Percentiles rank a stretch among this genome's conserved stretches.
Evolutionary conservation across 768 basidiomycete genomes (phyloP).

Genomic region (Xerocomus brunneocitrinus): DNA sequence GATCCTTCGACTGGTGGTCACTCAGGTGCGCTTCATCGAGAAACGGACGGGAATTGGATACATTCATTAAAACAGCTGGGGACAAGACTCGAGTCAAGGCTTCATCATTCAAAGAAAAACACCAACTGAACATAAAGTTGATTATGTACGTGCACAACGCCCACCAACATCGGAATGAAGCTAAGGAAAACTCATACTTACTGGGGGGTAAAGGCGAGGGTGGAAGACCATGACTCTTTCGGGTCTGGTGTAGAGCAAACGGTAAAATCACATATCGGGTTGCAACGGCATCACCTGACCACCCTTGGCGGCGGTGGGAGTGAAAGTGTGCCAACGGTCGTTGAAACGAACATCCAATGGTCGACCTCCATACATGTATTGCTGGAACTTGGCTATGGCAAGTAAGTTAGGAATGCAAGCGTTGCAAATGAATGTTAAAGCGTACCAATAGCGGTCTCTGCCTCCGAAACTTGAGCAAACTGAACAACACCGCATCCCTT

Average conservation of each 20-base stretch:
- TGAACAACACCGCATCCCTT: slow-evolving; percentile 97
- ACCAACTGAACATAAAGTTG: not conserved
- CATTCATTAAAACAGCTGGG: too few relatives aligned
- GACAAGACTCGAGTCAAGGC: too few relatives aligned
- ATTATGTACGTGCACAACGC: not conserved
- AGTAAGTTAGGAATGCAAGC: not conserved
- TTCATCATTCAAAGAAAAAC: not conserved
- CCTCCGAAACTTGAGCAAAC: slow-evolving; percentile 81
- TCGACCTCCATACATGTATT: slow-evolving; percentile 91
- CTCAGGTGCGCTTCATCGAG: too few relatives aligned
- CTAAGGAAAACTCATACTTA: not conserved
- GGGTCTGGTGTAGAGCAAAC: not conserved
- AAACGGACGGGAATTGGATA: too few relatives aligned
- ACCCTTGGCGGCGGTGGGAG: slow-evolving; percentile 84
- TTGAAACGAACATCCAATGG: slow-evolving; percentile 92
- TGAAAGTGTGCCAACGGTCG: slow-evolving; percentile 92
- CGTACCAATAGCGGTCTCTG: slow-evolving; percentile 89
- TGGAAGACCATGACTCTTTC: not conserved
- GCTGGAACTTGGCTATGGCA: slow-evolving; percentile 79
- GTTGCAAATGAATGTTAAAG: not conserved
- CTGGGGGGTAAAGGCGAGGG: not conserved
- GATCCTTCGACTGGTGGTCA: too few relatives aligned
- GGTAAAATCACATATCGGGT: slow-evolving; percentile 39
- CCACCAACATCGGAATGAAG: not conserved
- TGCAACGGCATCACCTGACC: slow-evolving; percentile 68